Conservation (phyloP, 257 asterid species). For the Nicotiana knightiana region DNA sequence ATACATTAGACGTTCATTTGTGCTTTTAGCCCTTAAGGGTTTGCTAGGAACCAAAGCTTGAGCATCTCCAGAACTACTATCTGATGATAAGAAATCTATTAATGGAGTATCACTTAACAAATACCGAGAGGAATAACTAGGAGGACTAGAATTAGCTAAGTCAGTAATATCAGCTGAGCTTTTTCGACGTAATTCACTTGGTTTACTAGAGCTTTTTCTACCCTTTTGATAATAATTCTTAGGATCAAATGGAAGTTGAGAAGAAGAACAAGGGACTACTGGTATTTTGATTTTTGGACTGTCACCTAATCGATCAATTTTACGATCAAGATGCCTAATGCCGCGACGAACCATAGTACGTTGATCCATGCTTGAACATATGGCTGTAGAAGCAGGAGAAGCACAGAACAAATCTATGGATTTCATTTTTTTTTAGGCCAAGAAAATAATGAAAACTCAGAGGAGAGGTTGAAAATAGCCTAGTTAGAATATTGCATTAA, state of each 20-base stretch:
- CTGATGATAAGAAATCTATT: constrained; percentile 16
- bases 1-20: constrained; percentile 19
- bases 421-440: constrained; percentile 38
- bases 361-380: constrained; percentile 71
- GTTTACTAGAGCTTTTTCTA: constrained; percentile 24
- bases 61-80: constrained; percentile 12
- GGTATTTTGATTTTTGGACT: constrained; percentile 14
- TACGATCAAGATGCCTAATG: constrained; percentile 22
- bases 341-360: constrained; percentile 46
- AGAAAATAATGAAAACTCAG: neutral
- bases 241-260: constrained; percentile 59
- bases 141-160: constrained; percentile 12
- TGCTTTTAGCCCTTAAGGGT: constrained; percentile 15
- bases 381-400: constrained; percentile 85
- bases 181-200: constrained; percentile 41
- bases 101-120: constrained; percentile 44
- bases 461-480: neutral
- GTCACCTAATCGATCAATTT: constrained; percentile 28
- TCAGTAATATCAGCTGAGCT: constrained; percentile 64
- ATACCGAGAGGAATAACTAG: constrained; percentile 30
- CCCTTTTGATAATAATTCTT: constrained; percentile 22
- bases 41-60: constrained; percentile 20
- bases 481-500: neutral
- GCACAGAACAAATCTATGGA: constrained; percentile 68
- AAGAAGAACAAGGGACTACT: constrained; percentile 53